Evolutionary conservation across 2,329 filamentous ascomycete species (phyloP).

Genomic region (Trichoderma lentiforme): DNA sequence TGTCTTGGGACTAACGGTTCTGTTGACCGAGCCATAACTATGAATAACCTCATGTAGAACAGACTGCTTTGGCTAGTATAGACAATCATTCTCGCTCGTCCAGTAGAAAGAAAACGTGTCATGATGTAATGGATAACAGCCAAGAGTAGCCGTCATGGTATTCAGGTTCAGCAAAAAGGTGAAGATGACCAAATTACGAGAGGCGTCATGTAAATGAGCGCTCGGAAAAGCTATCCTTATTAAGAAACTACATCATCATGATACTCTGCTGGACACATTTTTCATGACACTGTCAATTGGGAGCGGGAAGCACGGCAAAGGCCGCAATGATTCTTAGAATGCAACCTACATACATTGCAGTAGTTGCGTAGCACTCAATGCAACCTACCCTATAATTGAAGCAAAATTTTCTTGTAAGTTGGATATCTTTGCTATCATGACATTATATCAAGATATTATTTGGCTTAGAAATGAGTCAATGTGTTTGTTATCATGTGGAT

Average conservation of each 20-base stretch:
- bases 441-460: background rate
- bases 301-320: background rate
- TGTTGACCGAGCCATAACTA: background rate
- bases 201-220: background rate
- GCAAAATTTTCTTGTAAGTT: background rate
- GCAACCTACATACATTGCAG: background rate
- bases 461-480: background rate
- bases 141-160: background rate
- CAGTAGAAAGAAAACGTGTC: background rate
- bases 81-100: background rate
- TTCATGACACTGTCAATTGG: background rate
- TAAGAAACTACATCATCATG: background rate
- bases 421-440: background rate
- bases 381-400: background rate
- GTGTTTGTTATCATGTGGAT: background rate
- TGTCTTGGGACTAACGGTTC: background rate
- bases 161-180: background rate
- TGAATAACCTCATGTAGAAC: background rate
- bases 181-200: background rate
- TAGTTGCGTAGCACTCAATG: background rate
- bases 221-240: background rate
- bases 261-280: background rate
- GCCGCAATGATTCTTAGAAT: background rate
- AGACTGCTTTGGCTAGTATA: background rate
- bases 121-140: background rate